These are phyloP conservation scores for Vaccinium vitisidaea DNA, from an alignment of 148 eudicot species.

Conservation along the genomic window DNA sequence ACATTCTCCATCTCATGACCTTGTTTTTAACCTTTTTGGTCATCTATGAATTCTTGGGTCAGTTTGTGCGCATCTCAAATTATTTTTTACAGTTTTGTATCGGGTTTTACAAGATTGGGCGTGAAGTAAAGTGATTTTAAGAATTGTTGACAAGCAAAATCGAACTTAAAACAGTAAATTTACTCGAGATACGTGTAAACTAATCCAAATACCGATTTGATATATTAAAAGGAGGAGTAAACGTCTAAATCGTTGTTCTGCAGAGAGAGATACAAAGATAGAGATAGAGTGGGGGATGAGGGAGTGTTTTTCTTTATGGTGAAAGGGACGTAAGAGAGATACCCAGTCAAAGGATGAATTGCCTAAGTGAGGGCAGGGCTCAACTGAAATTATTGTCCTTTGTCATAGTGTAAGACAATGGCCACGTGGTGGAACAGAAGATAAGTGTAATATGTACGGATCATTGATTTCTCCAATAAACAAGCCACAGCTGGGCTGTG, in stretches of 20 bases:
- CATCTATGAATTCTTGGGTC: not conserved
- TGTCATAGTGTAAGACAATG: not conserved
- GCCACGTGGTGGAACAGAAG: conserved; percentile 7
- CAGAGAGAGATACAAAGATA: not conserved
- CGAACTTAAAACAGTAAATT: not conserved
- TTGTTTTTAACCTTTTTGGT: not conserved
- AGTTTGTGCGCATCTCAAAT: not conserved
- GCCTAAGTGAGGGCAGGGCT: not conserved
- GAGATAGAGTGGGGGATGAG: not conserved
- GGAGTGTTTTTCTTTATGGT: not conserved
- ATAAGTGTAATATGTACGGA: not conserved
- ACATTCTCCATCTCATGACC: not conserved
- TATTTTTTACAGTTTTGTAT: no score
- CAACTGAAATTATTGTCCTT: conserved; percentile 6
- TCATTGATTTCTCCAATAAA: not conserved
- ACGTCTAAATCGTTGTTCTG: not conserved
- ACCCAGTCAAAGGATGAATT: not conserved
- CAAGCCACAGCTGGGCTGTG: not conserved
- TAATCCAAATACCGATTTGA: no score
- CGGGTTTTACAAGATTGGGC: not conserved
- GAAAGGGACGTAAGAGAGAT: conserved; percentile 2
- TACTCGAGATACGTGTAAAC: no score
- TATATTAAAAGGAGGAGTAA: no score
- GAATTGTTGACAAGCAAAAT: not conserved
- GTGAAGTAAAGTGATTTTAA: not conserved